Percentiles rank a stretch among this genome's conserved stretches.
Evolutionary conservation across 2,329 filamentous ascomycete genomes (phyloP).

Genomic region (Exophiala calicioides): DNA sequence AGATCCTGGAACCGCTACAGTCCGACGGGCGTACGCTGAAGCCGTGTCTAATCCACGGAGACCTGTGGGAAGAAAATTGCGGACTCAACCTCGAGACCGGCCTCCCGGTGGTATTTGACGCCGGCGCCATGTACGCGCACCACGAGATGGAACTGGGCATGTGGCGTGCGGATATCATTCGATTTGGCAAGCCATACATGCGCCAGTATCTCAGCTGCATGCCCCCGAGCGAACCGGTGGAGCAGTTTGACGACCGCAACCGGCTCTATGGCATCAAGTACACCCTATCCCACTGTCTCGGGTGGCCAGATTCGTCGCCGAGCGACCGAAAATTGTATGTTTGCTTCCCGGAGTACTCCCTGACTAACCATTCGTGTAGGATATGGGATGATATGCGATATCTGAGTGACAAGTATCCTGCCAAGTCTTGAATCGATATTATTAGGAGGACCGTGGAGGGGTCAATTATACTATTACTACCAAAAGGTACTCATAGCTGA

Average conservation of each 20-base stretch:
- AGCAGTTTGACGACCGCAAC: slow-evolving; percentile 23
- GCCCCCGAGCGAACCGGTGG: slow-evolving; percentile 12
- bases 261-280: slow-evolving; percentile 12
- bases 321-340: too few species aligned
- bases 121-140: slow-evolving; percentile 78
- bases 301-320: too few species aligned
- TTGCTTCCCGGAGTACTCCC: too few species aligned
- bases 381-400: slow-evolving; percentile 3
- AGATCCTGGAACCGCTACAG: not conserved
- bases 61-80: slow-evolving; percentile 90
- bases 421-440: not conserved
- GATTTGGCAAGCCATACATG: slow-evolving; percentile 4
- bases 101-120: slow-evolving; percentile 80
- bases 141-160: slow-evolving; percentile 88
- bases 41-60: slow-evolving; percentile 68
- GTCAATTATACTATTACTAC: not conserved
- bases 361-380: not conserved
- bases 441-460: too few species aligned
- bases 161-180: slow-evolving; percentile 18
- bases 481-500: not conserved
- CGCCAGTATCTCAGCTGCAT: slow-evolving; percentile 8
- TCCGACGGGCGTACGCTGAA: not conserved
- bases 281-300: too few species aligned
- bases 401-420: slow-evolving; percentile 1
- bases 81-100: slow-evolving; percentile 49